Evolutionary conservation across 2,329 filamentous ascomycete species (phyloP).

Genomic region (Colletotrichum sp.): DNA sequence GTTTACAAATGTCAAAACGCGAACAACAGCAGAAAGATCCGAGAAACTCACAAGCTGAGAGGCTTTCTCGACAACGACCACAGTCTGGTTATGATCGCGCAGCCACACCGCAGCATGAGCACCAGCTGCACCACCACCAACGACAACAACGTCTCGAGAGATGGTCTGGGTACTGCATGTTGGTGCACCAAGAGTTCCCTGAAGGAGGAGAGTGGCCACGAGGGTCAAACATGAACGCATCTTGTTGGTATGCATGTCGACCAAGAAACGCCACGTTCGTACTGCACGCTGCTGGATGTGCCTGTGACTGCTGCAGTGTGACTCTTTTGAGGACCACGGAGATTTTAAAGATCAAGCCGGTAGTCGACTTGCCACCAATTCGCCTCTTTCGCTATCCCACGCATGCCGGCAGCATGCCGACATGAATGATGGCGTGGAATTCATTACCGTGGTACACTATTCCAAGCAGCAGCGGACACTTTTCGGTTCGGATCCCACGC

Average conservation of each 20-base stretch:
- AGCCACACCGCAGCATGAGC: conserved; percentile 44
- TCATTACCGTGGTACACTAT: not conserved
- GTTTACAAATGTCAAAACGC: not conserved
- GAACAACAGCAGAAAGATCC: not conserved
- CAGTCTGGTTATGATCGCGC: conserved; percentile 36
- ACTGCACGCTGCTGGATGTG: not conserved
- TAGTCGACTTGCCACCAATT: not conserved
- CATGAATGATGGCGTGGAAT: not conserved
- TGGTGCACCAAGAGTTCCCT: not conserved
- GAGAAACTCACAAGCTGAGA: conserved; percentile 28
- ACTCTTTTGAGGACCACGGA: not conserved
- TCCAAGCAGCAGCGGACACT: not conserved
- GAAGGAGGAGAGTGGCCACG: not conserved
- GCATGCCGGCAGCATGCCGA: not conserved
- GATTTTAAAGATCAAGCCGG: not conserved
- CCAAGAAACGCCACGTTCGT: not conserved
- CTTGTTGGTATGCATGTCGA: not conserved
- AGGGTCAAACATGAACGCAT: not conserved
- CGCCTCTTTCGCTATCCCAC: not conserved
- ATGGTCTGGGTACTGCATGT: conserved; percentile 2
- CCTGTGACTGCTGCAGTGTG: not conserved
- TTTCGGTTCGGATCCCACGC: not conserved
- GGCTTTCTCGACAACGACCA: conserved; percentile 44
- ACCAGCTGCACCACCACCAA: conserved; percentile 47
- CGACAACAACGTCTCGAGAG: conserved; percentile 32